Conservation (phyloP, 345 rosid species). For the Dimocarpus longan region DNA sequence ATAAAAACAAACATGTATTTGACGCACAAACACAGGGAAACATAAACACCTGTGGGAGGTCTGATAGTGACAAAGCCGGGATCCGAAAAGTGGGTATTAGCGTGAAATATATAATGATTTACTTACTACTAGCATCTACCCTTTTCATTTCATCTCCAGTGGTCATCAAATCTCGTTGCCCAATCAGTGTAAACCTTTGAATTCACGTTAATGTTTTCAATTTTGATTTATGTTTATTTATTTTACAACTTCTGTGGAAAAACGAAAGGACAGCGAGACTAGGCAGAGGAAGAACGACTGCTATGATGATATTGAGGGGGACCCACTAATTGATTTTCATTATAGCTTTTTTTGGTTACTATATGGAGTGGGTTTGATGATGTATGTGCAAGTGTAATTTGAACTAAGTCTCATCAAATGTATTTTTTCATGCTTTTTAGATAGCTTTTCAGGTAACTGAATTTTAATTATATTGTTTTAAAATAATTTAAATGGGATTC, state of each 20-base stretch:
- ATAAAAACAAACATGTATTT: no score
- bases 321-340: neutral
- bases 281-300: slow-evolving; percentile 67
- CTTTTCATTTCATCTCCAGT: slow-evolving; percentile 33
- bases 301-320: slow-evolving; percentile 78
- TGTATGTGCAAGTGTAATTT: no score
- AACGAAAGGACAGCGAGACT: slow-evolving; percentile 56
- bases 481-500: no score
- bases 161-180: slow-evolving; percentile 53
- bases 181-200: slow-evolving; percentile 44
- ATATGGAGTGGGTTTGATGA: neutral
- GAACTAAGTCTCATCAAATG: no score
- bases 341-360: neutral
- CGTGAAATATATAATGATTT: neutral
- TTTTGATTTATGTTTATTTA: neutral
- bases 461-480: no score
- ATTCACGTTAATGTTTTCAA: neutral
- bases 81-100: no score
- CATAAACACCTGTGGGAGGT: no score
- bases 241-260: neutral
- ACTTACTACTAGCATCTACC: slow-evolving; percentile 10
- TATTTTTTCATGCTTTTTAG: no score
- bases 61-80: no score
- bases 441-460: no score
- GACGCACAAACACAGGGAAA: no score